Percentiles rank a stretch among this genome's conserved stretches.
Evolutionary conservation across 345 rosid species (phyloP).

Genomic region (Syzygium oleosum): DNA sequence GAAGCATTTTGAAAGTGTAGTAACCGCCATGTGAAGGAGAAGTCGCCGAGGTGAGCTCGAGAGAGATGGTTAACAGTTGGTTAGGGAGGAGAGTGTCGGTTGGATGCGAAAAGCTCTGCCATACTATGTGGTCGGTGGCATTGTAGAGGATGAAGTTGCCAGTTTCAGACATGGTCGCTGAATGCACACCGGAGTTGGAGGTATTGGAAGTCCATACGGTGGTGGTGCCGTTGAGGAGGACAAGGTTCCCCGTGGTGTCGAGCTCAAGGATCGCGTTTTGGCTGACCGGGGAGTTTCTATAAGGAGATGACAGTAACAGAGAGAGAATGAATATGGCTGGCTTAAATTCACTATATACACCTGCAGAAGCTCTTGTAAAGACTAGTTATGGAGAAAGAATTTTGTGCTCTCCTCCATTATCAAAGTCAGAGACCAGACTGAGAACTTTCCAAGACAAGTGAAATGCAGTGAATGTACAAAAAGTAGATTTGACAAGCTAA

Average conservation of each 20-base stretch:
- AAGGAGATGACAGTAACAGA: constrained; percentile 29
- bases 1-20: constrained; percentile 77
- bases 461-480: not conserved
- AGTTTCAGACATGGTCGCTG: constrained; percentile 63
- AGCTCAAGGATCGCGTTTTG: constrained; percentile 61
- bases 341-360: constrained; percentile 15
- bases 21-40: constrained; percentile 45
- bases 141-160: constrained; percentile 72
- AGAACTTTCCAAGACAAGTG: not conserved
- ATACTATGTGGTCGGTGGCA: constrained; percentile 20
- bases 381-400: constrained; percentile 4
- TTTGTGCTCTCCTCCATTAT: not conserved
- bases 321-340: constrained; percentile 7
- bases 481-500: not conserved
- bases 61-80: constrained; percentile 65
- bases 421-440: not conserved
- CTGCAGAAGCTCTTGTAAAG: constrained; percentile 32
- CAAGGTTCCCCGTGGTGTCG: constrained; percentile 60
- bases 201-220: constrained; percentile 75
- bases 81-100: constrained; percentile 81
- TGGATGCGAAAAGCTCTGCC: constrained; percentile 84
- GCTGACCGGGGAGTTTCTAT: constrained; percentile 78
- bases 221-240: constrained; percentile 42
- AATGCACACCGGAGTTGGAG: constrained; percentile 32
- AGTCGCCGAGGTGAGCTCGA: constrained; percentile 40